Conservation (phyloP, 306 rosid genomes). For the Lathyrus aphaca region DNA sequence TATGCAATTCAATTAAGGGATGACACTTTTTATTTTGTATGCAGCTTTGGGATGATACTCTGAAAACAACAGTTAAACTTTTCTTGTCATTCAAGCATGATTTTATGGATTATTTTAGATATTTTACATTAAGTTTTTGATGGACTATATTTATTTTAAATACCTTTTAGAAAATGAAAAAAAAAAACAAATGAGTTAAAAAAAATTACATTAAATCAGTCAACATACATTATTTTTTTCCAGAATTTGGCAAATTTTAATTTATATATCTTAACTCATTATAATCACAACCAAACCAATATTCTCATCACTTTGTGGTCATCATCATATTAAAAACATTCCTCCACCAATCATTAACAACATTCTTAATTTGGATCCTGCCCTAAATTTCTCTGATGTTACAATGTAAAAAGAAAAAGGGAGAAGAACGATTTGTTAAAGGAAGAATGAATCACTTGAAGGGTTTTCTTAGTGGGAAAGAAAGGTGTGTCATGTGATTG, state of each 20-base stretch:
- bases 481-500: slow-evolving; percentile 21
- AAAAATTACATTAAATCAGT: too few relatives aligned
- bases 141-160: too few relatives aligned
- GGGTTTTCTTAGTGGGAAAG: slow-evolving; percentile 44
- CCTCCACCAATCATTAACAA: slow-evolving; percentile 22
- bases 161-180: too few relatives aligned
- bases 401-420: background rate
- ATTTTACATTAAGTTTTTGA: too few relatives aligned
- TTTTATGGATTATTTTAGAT: background rate
- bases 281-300: background rate
- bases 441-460: slow-evolving; percentile 14
- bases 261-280: too few relatives aligned
- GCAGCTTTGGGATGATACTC: background rate
- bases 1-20: background rate
- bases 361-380: background rate
- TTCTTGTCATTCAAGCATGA: background rate
- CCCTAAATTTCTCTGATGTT: slow-evolving; percentile 26
- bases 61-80: background rate
- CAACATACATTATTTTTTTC: too few relatives aligned
- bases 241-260: too few relatives aligned
- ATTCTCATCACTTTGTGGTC: slow-evolving; percentile 26
- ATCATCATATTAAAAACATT: slow-evolving; percentile 29
- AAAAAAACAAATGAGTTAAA: too few relatives aligned
- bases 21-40: background rate
- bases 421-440: background rate